Percentiles rank a stretch among this genome's conserved stretches.
phyloP scores from a whole-genome alignment of 1,284 basidiomycete species.

The Kwoniella shivajii region DNA sequence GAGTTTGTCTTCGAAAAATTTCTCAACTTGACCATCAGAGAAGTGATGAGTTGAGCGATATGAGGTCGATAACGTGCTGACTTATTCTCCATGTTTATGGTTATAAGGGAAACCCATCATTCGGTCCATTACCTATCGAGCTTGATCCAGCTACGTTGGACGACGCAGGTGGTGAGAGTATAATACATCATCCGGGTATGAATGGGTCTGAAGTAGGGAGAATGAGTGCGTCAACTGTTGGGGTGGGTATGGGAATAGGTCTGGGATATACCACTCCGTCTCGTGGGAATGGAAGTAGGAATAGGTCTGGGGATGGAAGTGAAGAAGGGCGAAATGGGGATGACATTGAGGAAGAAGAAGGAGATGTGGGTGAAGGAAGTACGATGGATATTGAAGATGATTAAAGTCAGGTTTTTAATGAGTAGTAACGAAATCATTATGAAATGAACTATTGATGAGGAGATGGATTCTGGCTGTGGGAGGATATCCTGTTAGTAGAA shows the following conservation, averaged over 20 bases:
- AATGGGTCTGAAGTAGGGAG: no score
- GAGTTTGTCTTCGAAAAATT: no score
- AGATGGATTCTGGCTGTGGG: no score
- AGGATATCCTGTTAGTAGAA: no score
- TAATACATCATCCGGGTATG: constrained; percentile 13
- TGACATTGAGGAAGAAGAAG: constrained; percentile 7
- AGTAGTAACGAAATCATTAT: neutral
- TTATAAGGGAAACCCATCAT: constrained; percentile 39
- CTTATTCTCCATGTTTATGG: neutral
- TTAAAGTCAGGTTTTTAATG: no score
- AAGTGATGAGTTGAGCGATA: neutral
- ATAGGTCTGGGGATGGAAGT: neutral
- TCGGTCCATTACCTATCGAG: constrained; percentile 43
- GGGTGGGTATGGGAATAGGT: neutral
- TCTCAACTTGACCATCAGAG: no score
- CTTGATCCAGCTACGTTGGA: constrained; percentile 31
- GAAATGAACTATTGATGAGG: neutral
- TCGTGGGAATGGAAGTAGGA: neutral
- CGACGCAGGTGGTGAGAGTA: constrained; percentile 32
- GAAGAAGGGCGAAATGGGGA: constrained; percentile 1
- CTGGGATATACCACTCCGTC: neutral
- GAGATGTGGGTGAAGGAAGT: constrained; percentile 28
- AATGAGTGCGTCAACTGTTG: neutral
- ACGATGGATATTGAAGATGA: constrained; percentile 49
- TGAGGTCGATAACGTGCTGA: constrained; percentile 4